Percentiles rank a stretch among this genome's conserved stretches.
phyloP scores from a whole-genome alignment of 2,329 filamentous ascomycete species.

The Colletotrichum phormii region DNA sequence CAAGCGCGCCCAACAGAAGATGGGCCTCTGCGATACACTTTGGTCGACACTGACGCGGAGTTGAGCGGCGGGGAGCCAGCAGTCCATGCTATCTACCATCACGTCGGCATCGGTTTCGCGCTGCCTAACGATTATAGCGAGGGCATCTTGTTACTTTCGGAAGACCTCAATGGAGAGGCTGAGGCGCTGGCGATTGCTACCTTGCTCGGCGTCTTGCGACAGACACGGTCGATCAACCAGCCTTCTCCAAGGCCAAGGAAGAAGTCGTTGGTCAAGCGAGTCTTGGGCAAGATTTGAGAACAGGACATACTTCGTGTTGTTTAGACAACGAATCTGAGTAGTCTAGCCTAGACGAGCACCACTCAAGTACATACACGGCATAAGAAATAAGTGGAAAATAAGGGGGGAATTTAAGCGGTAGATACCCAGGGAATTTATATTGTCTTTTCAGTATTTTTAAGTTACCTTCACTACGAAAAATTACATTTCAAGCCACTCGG shows the following conservation, averaged over 20 bases:
- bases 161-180: not conserved
- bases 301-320: not conserved
- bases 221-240: slow-evolving; percentile 22
- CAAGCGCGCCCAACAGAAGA: slow-evolving; percentile 22
- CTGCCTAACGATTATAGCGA: slow-evolving; percentile 35
- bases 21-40: slow-evolving; percentile 30
- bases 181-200: slow-evolving; percentile 21
- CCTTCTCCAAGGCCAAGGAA: slow-evolving; percentile 11
- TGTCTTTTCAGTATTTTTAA: too few species aligned
- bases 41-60: slow-evolving; percentile 10
- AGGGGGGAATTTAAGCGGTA: not conserved
- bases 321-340: not conserved
- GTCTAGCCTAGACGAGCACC: not conserved
- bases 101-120: slow-evolving; percentile 25
- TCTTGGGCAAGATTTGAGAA: slow-evolving; percentile 10
- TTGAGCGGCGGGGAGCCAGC: not conserved
- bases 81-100: slow-evolving; percentile 38
- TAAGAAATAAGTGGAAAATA: not conserved
- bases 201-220: slow-evolving; percentile 13
- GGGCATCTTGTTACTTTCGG: slow-evolving; percentile 33
- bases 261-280: slow-evolving; percentile 16
- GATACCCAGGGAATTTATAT: not conserved
- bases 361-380: not conserved
- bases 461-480: too few species aligned
- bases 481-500: too few species aligned